Evolutionary conservation across 192 early-diverging fungal species (phyloP), one percentile per base, ranked within the genome.

Genomic region (Nowakowskiella sp.): DNA sequence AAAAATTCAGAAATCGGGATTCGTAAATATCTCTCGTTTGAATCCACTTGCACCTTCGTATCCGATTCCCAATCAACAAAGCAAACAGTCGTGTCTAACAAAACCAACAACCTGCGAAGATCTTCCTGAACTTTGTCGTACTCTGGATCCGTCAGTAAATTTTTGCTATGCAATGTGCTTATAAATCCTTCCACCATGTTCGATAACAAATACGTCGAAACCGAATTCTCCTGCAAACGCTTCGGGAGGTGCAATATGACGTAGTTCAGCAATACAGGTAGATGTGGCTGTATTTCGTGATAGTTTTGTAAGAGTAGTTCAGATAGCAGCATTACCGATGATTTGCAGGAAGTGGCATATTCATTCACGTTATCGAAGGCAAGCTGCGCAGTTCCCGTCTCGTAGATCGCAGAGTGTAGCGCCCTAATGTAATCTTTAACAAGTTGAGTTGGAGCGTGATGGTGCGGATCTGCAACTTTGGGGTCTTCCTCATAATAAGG

Each of bases 181-280:
- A 51, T 55, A 28, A 42, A 73, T 4, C 73, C 73, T 19, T 74
- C 62, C 24, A 74, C 60, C 30, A 72, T 30, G 7, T 51, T 47
- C 21, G 46, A 21, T 25, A 75, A 28, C 2, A 75, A 27, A 26
- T 31, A 44, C 1, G 68, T 59, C 2, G 55, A 44, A 4, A 54
- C 62, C n/a, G 44, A 47, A 2, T 46, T 44, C 9, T 67, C 70
- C 7, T 57, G 44, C 1, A 70, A 49, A 19, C 43, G 30, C 1
- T 33, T 50, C 2, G 68, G 63, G 34, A 70, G 55, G 31, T 73
- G 42, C 29, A 74, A 31, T 19, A 71, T 16, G 6, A 70, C 44
- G 54, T 72, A 74, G 45, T 71, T 74, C 36, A 74, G 22, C 19
- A 74, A 42, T 1, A 68, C 46, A 1, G 73, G 57, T 8, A 74